Base-by-base conservation (phyloP, 2,329 filamentous ascomycete genomes). In the Alternaria postmessia region DNA sequence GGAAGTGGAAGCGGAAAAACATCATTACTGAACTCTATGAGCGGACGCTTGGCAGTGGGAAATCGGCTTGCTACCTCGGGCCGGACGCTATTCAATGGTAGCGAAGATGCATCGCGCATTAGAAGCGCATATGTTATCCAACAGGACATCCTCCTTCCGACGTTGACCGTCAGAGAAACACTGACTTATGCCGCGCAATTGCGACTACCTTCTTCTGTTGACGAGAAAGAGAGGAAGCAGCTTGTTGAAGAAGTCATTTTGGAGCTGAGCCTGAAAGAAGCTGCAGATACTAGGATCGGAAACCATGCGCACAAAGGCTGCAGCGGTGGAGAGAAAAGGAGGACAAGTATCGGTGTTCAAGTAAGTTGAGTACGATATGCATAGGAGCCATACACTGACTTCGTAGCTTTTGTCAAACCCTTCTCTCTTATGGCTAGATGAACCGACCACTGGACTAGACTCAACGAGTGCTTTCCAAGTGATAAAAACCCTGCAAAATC, bases 191-290 rank as follows among this genome's bases (percentile, higher is more conserved):
- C 91, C 2, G 91, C 91, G 2, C 87, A 92, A 69, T 78, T 94
- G 55, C 85, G 91, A 26, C 80, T 94, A 0, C 89, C 90, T 0
- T 82, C 89, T 0, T 84, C 87, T 0, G 87, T 87, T 1, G 87
- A 85, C 0, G 77, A 82, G 11, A 81, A 84, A 26, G 87, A 92
- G 63, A 84, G 89, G 26, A 80, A 79, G 30, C 82, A 79, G 11
- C 85, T 93, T 14, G 91, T 94, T 1, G 90, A 94, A 63, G 89
- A 91, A 66, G 90, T 93, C 22, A 92, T 94, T 44, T 79, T 90
- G 8, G 90, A 94, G 69, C 79, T 94, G 3, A 89, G 91, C 0
- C 75, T 94, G 41, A 93, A 92, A 73, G 90, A 93, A 65, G 93
- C 91, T 59, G 91, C 91, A 24, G 81, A 92, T 64, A 94, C 91